These are phyloP conservation scores for Calonectria leucothoes DNA, from an alignment of 2,329 filamentous ascomycete species.

Conservation along the genomic window DNA sequence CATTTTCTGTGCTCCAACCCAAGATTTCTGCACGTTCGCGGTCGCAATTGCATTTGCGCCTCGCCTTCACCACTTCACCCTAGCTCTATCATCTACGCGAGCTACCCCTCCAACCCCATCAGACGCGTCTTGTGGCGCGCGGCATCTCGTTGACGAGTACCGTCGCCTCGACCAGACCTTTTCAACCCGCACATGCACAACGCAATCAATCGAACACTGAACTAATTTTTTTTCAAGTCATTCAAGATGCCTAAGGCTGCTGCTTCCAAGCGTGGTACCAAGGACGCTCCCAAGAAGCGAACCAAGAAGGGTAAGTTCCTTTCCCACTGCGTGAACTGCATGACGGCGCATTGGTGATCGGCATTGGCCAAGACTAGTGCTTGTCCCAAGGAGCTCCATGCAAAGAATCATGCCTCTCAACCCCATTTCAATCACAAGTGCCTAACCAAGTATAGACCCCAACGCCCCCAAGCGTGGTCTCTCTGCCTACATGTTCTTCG, in stretches of 20 bases:
- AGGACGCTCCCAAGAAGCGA: conserved; percentile 65
- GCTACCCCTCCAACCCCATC: conserved; percentile 36
- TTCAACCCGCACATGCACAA: neutral
- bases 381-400: neutral
- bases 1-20: conserved; percentile 30
- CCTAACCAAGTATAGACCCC: conserved; percentile 71
- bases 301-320: conserved; percentile 68
- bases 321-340: neutral
- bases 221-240: conserved; percentile 45
- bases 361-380: neutral
- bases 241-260: conserved; percentile 70
- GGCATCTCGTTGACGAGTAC: neutral
- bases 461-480: conserved; percentile 99
- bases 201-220: neutral
- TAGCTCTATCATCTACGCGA: conserved; percentile 33
- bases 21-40: conserved; percentile 30
- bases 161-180: neutral
- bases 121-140: conserved; percentile 10
- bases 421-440: too few relatives aligned
- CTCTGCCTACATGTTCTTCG: conserved; percentile 99
- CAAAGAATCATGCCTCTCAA: neutral
- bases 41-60: conserved; percentile 46
- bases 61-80: conserved; percentile 27
- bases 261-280: conserved; percentile 63
- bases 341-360: neutral